Evolutionary conservation across 306 rosid genomes (phyloP).

Genomic region (Oemleria cerasiformis): DNA sequence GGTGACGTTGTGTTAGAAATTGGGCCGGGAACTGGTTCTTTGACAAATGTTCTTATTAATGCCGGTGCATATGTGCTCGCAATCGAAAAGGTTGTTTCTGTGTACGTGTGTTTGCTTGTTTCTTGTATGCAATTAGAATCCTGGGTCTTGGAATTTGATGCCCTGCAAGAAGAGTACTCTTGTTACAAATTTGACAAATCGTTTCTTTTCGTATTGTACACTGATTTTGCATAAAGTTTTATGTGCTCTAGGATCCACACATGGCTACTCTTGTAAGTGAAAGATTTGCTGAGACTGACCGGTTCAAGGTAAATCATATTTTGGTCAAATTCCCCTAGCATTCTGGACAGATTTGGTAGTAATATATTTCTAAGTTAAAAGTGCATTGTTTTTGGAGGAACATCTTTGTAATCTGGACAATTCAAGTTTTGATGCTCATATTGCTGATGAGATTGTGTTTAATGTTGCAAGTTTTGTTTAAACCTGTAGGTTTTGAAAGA

Average conservation of each 20-base stretch:
- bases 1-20: conserved; percentile 82
- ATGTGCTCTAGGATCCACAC: conserved; percentile 61
- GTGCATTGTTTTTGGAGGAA: neutral
- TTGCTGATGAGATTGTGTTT: conserved; percentile 2
- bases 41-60: conserved; percentile 64
- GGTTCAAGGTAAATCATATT: conserved; percentile 52
- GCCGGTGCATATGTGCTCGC: conserved; percentile 80
- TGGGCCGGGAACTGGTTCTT: conserved; percentile 94
- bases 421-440: neutral
- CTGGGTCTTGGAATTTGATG: neutral
- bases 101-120: neutral
- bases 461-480: neutral
- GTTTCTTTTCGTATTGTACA: neutral
- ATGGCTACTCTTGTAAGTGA: conserved; percentile 81
- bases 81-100: conserved; percentile 64
- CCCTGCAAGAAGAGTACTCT: neutral
- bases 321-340: conserved; percentile 1
- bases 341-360: neutral
- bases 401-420: neutral
- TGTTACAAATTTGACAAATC: neutral
- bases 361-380: neutral
- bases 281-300: conserved; percentile 62
- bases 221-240: conserved; percentile 19
- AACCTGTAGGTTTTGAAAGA: no score
- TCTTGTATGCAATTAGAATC: neutral